Base-by-base conservation (phyloP, 345 rosid species). In the Jatropha curcas region DNA sequence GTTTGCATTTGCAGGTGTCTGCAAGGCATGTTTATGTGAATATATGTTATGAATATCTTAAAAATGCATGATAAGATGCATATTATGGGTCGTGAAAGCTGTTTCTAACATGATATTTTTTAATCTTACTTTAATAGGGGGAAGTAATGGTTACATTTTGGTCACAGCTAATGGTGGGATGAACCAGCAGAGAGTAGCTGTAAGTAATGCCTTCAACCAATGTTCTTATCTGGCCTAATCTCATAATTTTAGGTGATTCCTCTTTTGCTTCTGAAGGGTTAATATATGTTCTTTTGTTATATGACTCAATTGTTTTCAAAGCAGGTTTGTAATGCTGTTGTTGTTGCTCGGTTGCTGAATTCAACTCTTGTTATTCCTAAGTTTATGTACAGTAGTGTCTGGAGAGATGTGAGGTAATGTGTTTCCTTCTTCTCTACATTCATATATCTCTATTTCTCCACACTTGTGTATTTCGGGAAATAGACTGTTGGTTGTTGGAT, bases 81-180 rank as follows among this genome's bases (percentile, higher is more conserved):
- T 64, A 27, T 58, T 73, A 33, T 41, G 65, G 20, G 30, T 35
- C 28, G 24, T 10, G 30, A 1, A 56, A 59, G 13, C 7, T 60
- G 71, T 35, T 63, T 43, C 70, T 77, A 7, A 63, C 72, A n/a
- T 48, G 24, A 16, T 33, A 65, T 28, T 52, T 73, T 43, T 77
- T 53, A 70, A 51, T 77, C 46, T 70, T 28, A 34, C 3, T 60
- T 34, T 28, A 24, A n/a, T 67, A 92, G 99, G 84, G 65, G 96
- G 93, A 51, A 88, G 81, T 51, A 95, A 91, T 60, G 99, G 99
- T 80, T 95, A 92, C 81, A 85, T 95, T 67, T 73, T 88, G 88
- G 79, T 92, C 67, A 95, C 99, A 71, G 98, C 98, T 74, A 95
- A 95, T 86, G 99, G 99, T 70, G 99, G 99, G 25, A 87, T 95